phyloP scores from a whole-genome alignment of 176 grass and related monocot genomes.

The Aegilops sharonensis region DNA sequence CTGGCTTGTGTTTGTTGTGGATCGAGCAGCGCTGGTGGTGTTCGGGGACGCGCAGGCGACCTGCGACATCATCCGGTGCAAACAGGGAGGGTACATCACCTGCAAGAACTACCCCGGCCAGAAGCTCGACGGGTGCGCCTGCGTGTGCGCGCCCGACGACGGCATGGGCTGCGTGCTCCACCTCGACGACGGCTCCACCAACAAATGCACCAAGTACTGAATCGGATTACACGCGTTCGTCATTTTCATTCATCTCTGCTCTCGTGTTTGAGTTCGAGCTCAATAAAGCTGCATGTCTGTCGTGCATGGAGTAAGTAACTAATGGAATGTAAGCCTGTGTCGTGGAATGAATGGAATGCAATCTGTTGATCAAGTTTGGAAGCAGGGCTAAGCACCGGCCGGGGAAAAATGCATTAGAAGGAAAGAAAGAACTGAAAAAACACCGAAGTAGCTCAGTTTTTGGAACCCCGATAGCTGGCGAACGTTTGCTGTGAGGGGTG shows the following conservation, averaged over 20 bases:
- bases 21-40: slow-evolving; percentile 22
- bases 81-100: slow-evolving; percentile 40
- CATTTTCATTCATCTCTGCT: neutral
- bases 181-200: neutral
- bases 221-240: neutral
- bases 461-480: too few species aligned
- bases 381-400: neutral
- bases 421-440: too few species aligned
- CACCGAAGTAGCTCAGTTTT: too few species aligned
- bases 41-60: neutral
- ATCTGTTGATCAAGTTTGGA: neutral
- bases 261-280: neutral
- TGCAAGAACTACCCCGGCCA: slow-evolving; percentile 33
- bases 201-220: neutral
- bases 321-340: neutral
- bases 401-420: too few species aligned
- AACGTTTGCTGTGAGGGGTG: too few species aligned
- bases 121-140: slow-evolving; percentile 32
- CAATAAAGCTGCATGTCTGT: neutral
- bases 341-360: neutral
- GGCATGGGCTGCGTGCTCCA: slow-evolving; percentile 40
- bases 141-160: slow-evolving; percentile 27
- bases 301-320: neutral
- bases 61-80: neutral
- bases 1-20: neutral